Percentiles rank a stretch among this genome's conserved stretches.
These are phyloP conservation scores for Globisporangium nunn DNA, from an alignment of 352 stramenopile species.

Conservation along the genomic window DNA sequence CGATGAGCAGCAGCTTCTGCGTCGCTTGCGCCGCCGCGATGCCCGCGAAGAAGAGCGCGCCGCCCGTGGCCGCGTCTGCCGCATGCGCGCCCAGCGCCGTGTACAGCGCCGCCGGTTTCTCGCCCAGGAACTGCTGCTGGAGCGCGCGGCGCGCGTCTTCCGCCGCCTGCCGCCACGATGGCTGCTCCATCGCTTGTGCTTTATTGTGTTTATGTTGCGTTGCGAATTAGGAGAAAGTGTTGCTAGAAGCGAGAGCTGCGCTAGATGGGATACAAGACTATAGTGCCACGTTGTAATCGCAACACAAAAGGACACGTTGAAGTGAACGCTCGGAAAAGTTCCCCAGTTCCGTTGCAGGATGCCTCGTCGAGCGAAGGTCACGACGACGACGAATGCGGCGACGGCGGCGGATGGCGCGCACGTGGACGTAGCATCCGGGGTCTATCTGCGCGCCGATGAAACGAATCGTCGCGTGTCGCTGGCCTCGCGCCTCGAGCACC, in stretches of 20 bases:
- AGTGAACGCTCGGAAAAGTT: neutral
- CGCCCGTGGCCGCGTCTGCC: slow-evolving; percentile 40
- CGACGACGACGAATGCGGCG: neutral
- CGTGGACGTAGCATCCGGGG: neutral
- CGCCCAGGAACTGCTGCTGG: slow-evolving; percentile 24
- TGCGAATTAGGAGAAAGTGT: neutral
- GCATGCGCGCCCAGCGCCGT: slow-evolving; percentile 28
- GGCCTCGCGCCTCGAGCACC: slow-evolving; percentile 37
- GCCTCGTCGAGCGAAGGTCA: neutral
- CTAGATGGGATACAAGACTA: no score
- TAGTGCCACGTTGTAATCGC: no score
- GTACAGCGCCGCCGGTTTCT: slow-evolving; percentile 38
- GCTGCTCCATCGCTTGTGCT: slow-evolving; percentile 6
- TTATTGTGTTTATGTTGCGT: neutral
- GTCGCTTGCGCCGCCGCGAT: slow-evolving; percentile 35
- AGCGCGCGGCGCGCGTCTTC: slow-evolving; percentile 16
- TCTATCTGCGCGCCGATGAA: neutral
- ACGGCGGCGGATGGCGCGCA: neutral
- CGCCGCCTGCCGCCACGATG: slow-evolving; percentile 8
- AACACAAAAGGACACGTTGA: neutral
- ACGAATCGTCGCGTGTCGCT: slow-evolving; percentile 28
- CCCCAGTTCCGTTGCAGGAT: no score
- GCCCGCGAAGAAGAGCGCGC: slow-evolving; percentile 38
- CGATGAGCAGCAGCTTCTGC: slow-evolving; percentile 37
- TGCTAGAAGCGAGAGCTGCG: no score